Conservation (phyloP, 441 rosid species). For the Breynia disticha region DNA sequence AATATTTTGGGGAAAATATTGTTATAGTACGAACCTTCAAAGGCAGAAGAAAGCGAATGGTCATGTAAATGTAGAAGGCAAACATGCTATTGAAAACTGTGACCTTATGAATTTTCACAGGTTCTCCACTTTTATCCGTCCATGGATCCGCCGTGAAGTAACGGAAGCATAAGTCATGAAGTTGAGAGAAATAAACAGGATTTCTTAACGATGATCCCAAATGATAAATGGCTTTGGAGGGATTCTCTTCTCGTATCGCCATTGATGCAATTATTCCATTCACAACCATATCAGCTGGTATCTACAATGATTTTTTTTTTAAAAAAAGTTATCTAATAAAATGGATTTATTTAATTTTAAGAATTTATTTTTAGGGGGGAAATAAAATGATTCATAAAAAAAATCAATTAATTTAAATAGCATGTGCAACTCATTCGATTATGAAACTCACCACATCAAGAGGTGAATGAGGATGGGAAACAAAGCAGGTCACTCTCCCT, state of each 20-base stretch:
- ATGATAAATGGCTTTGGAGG: slow-evolving; percentile 37
- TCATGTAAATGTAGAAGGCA: slow-evolving; percentile 55
- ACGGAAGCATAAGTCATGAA: slow-evolving; percentile 33
- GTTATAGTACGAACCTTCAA: slow-evolving; percentile 38
- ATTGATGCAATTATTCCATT: slow-evolving; percentile 52
- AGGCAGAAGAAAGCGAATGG: slow-evolving; percentile 43
- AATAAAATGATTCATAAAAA: too few species aligned
- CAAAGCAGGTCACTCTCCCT: slow-evolving; percentile 58
- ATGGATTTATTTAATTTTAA: too few species aligned
- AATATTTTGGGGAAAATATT: not conserved
- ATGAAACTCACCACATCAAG: slow-evolving; percentile 50
- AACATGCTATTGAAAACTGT: slow-evolving; percentile 35
- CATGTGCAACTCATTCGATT: too few species aligned
- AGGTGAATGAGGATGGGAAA: slow-evolving; percentile 27
- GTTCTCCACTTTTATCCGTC: slow-evolving; percentile 52
- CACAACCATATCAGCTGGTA: slow-evolving; percentile 91
- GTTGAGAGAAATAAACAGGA: slow-evolving; percentile 24
- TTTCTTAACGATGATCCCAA: slow-evolving; percentile 56
- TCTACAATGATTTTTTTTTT: slow-evolving; percentile 12
- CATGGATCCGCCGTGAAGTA: slow-evolving; percentile 59
- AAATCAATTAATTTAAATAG: too few species aligned
- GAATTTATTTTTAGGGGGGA: not conserved
- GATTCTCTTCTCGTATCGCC: slow-evolving; percentile 30
- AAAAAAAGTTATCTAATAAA: not conserved
- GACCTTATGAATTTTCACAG: slow-evolving; percentile 36